Evolutionary conservation across 2,329 filamentous ascomycete genomes (phyloP).

Genomic region (Colletotrichum theobromicola): DNA sequence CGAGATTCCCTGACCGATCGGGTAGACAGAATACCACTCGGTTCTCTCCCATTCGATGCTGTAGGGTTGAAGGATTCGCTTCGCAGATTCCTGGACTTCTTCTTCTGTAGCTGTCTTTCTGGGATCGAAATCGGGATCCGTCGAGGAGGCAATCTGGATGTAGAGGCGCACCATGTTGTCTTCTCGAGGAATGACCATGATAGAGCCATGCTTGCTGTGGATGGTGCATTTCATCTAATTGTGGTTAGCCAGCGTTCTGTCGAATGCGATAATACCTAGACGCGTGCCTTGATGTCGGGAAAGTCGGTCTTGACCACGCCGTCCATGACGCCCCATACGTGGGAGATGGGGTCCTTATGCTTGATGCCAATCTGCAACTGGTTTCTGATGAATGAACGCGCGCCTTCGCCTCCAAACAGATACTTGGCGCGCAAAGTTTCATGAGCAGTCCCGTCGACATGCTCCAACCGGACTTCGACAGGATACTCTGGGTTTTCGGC

Average conservation of each 20-base stretch:
- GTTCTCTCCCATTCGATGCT: constrained; percentile 70
- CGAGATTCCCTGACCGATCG: constrained; percentile 76
- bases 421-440: constrained; percentile 76
- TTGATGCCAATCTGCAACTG: constrained; percentile 74
- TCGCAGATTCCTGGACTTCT: constrained; percentile 69
- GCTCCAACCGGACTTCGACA: constrained; percentile 78
- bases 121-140: constrained; percentile 65
- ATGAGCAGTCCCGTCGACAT: constrained; percentile 72
- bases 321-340: constrained; percentile 81
- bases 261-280: neutral
- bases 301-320: constrained; percentile 76
- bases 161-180: constrained; percentile 69
- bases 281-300: constrained; percentile 72
- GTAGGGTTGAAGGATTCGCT: constrained; percentile 70
- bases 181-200: constrained; percentile 79
- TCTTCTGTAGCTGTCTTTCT: constrained; percentile 67
- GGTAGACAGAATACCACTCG: constrained; percentile 80
- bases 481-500: constrained; percentile 69
- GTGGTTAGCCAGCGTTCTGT: neutral
- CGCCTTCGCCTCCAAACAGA: constrained; percentile 74
- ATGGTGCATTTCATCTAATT: constrained; percentile 75
- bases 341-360: constrained; percentile 71
- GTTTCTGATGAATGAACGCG: constrained; percentile 68
- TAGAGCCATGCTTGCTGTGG: constrained; percentile 74
- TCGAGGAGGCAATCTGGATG: constrained; percentile 69